phyloP scores from a whole-genome alignment of 345 rosid genomes.

The Noccaea caerulescens region DNA sequence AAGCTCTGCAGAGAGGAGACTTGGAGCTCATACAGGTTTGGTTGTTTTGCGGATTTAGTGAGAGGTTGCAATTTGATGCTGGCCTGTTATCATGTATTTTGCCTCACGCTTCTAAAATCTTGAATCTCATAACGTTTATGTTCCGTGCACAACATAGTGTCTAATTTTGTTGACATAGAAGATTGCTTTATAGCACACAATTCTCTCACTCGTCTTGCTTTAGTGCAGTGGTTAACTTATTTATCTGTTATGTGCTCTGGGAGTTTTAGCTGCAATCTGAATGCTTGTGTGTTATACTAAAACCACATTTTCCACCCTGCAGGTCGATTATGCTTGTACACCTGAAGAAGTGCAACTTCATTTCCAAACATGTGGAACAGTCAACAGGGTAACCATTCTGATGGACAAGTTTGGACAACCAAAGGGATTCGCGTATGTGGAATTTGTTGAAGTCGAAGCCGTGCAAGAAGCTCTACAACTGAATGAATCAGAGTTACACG shows the following conservation, averaged over 20 bases:
- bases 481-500: slow-evolving; percentile 93
- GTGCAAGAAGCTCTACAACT: slow-evolving; percentile 80
- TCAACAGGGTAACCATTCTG: slow-evolving; percentile 87
- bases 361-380: slow-evolving; percentile 95
- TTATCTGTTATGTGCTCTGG: neutral
- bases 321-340: slow-evolving; percentile 97
- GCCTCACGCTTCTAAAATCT: slow-evolving; percentile 6
- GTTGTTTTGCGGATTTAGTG: slow-evolving; percentile 53
- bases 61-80: slow-evolving; percentile 53
- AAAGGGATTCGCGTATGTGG: slow-evolving; percentile 96
- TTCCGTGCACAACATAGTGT: slow-evolving; percentile 12
- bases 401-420: slow-evolving; percentile 96
- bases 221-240: neutral
- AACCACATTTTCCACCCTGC: slow-evolving; percentile 23
- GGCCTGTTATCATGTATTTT: slow-evolving; percentile 16
- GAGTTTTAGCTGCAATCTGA: slow-evolving; percentile 7
- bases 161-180: slow-evolving; percentile 9
- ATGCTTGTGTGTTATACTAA: slow-evolving; percentile 4
- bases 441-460: slow-evolving; percentile 84
- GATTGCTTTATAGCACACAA: neutral
- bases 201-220: slow-evolving; percentile 4
- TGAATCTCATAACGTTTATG: slow-evolving; percentile 15
- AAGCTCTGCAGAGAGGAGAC: slow-evolving; percentile 47
- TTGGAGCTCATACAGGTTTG: slow-evolving; percentile 24
- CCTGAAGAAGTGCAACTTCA: slow-evolving; percentile 99